phyloP scores from a whole-genome alignment of 805 yeast species.

The Saccharomycopsis microspora region DNA sequence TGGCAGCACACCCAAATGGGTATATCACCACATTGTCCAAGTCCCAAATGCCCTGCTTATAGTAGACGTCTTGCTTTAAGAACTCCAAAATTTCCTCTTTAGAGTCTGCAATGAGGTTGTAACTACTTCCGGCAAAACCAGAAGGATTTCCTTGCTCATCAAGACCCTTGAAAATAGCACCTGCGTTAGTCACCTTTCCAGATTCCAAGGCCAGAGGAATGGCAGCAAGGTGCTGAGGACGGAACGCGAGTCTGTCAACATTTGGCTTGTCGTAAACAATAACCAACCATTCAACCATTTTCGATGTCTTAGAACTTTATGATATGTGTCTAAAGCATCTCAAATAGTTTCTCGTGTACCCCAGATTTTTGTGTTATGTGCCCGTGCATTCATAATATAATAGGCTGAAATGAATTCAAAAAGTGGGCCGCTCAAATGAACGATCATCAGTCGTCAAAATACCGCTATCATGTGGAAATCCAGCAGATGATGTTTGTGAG shows the following conservation, averaged over 20 bases:
- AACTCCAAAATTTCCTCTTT: conserved; percentile 56
- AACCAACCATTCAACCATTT: conserved; percentile 54
- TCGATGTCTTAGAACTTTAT: not conserved
- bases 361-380: no score
- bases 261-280: conserved; percentile 61
- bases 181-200: conserved; percentile 37
- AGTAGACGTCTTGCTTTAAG: conserved; percentile 52
- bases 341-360: no score
- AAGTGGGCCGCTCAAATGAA: not conserved
- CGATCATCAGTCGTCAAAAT: conserved; percentile 30
- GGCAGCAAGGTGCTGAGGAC: conserved; percentile 42
- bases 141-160: conserved; percentile 29
- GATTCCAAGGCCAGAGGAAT: conserved; percentile 31
- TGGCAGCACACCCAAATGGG: conserved; percentile 40
- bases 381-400: no score
- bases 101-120: conserved; percentile 51
- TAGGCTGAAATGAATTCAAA: not conserved
- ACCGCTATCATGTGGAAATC: conserved; percentile 81
- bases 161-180: conserved; percentile 39
- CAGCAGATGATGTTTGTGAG: conserved; percentile 99
- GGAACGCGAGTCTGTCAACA: conserved; percentile 39
- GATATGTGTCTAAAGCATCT: no score
- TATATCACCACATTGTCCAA: conserved; percentile 45
- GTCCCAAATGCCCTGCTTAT: conserved; percentile 67
- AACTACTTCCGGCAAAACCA: conserved; percentile 57